Evolutionary conservation across 2,329 filamentous ascomycete genomes (phyloP).

Genomic region (Teratosphaeria pseudoeucalypti): DNA sequence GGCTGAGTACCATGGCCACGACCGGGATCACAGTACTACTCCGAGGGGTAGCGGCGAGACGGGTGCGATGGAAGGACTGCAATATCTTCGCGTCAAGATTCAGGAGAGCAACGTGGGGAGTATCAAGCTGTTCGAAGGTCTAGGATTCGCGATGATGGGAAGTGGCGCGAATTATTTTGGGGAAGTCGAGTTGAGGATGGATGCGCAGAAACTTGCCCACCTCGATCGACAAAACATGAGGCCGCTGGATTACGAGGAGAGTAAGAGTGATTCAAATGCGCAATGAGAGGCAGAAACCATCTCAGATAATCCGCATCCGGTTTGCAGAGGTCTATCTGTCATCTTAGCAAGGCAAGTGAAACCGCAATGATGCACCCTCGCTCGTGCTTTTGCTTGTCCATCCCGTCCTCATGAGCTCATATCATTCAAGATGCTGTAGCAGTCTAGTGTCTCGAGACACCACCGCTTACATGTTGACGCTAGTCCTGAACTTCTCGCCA

Average conservation of each 20-base stretch:
- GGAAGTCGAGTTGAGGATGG: constrained; percentile 49
- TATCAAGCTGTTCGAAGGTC: constrained; percentile 49
- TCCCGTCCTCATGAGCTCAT: neutral
- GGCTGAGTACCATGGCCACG: neutral
- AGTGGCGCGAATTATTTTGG: constrained; percentile 55
- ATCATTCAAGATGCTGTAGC: neutral
- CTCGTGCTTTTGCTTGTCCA: neutral
- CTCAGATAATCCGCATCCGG: neutral
- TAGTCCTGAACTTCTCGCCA: constrained; percentile 80
- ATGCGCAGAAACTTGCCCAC: constrained; percentile 4
- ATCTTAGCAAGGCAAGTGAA: neutral
- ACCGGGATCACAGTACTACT: neutral
- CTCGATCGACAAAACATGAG: neutral
- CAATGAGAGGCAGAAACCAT: neutral
- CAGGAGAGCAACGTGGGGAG: constrained; percentile 46
- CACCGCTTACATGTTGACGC: constrained; percentile 68
- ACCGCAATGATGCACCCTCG: neutral
- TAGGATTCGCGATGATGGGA: constrained; percentile 45
- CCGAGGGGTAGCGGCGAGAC: neutral
- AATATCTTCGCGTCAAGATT: constrained; percentile 53
- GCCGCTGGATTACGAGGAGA: neutral
- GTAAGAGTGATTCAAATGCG: neutral
- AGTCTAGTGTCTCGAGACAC: neutral
- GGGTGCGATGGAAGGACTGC: constrained; percentile 13
- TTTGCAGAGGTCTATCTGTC: neutral